phyloP scores from a whole-genome alignment of 495 filamentous ascomycete genomes.

The Pyronema omphalodes region DNA sequence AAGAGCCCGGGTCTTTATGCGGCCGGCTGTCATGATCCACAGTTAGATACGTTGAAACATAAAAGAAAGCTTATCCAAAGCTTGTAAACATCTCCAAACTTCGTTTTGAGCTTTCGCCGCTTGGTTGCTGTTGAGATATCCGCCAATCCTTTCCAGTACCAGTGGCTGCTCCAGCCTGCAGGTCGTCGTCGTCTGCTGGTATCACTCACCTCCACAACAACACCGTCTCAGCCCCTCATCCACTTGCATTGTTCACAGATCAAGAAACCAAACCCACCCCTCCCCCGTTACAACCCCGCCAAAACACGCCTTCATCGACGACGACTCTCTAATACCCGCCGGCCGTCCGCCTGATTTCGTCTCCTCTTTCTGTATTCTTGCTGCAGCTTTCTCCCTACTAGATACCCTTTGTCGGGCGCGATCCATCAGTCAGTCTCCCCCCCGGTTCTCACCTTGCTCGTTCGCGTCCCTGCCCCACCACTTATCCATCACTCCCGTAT shows the following conservation, averaged over 20 bases:
- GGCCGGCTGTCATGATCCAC: too few species aligned
- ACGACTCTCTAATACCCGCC: not conserved
- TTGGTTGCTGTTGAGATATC: not conserved
- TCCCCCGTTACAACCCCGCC: slow-evolving; percentile 1
- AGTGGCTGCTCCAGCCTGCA: not conserved
- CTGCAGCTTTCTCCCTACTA: not conserved
- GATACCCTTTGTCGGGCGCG: not conserved
- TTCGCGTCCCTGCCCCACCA: slow-evolving; percentile 4
- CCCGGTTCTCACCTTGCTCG: not conserved
- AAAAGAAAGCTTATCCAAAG: too few species aligned
- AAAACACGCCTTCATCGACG: not conserved
- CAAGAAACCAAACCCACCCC: not conserved
- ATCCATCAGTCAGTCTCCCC: not conserved
- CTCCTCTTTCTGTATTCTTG: not conserved
- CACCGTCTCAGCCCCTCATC: not conserved
- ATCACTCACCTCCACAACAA: not conserved
- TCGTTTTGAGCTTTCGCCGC: too few species aligned
- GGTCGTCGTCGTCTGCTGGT: not conserved
- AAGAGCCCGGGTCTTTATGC: too few species aligned
- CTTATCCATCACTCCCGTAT: not conserved
- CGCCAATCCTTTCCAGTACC: not conserved
- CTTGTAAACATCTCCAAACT: too few species aligned
- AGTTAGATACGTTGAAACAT: too few species aligned
- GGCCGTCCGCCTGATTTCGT: not conserved
- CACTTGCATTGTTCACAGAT: not conserved